These are phyloP conservation scores for Leucosporidium yakuticum DNA, from an alignment of 768 basidiomycete genomes.

Conservation along the genomic window DNA sequence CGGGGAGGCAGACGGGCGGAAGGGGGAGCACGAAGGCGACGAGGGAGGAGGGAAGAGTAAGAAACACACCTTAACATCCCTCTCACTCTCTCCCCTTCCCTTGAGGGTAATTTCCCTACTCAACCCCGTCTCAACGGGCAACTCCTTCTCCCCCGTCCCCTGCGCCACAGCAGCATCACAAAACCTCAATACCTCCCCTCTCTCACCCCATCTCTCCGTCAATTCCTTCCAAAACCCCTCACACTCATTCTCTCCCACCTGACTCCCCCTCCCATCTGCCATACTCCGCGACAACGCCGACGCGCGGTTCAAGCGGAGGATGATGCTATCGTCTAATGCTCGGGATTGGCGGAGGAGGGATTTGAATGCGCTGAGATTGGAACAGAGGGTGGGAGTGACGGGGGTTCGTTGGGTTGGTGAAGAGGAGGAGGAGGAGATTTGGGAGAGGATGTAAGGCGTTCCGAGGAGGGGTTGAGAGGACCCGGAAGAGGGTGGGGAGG, in stretches of 20 bases:
- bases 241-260: background rate
- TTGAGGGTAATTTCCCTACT: background rate
- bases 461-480: background rate
- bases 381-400: conserved; percentile 2
- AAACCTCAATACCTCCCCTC: conserved; percentile 6
- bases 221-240: conserved; percentile 1
- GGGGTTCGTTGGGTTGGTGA: background rate
- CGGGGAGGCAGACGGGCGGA: background rate
- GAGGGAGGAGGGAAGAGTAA: too few species aligned
- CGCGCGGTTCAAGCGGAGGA: background rate
- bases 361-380: background rate
- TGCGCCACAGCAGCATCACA: conserved; percentile 8
- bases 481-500: background rate
- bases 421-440: background rate
- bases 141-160: background rate
- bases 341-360: conserved; percentile 6
- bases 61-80: background rate
- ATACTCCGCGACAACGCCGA: background rate
- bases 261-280: background rate
- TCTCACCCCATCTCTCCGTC: background rate
- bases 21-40: background rate
- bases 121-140: background rate
- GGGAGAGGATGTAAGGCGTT: conserved; percentile 5
- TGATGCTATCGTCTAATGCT: conserved; percentile 1
- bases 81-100: conserved; percentile 1